Base-by-base conservation (phyloP, 768 basidiomycete species). In the Tylopilus rubrobrunneus region DNA sequence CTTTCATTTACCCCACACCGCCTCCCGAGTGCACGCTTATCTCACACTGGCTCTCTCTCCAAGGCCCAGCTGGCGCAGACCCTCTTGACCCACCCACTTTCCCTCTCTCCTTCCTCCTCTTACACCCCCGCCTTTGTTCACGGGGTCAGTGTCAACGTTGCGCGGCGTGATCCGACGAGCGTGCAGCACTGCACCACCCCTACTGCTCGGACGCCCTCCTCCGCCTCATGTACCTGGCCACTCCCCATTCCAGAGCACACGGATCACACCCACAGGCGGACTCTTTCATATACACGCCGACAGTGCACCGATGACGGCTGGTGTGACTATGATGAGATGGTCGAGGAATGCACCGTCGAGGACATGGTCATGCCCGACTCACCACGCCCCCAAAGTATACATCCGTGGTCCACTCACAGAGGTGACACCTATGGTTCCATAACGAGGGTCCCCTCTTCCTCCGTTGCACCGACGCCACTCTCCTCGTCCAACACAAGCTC, bases 61-160 rank as follows among this genome's bases (percentile, higher is more conserved):
- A 49, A 79, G 78, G 67, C 76, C 31, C 78, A 79, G 65, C 75
- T 79, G 17, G 62, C 74, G n/a, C 74, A 80, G 57, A 67, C 76
- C 12, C 67, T 79, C 33, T 65, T 73, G 45, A 58, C 64, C 9
- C 75, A 75, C 56, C 66, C 67, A 19, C 29, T 71, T 33, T 45
- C 60, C 61, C 43, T 67, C 28, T 41, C 62, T 58, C 48, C 53
- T 21, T 56, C 42, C 42, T 66, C 49, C 42, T 7, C 61, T 9
- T 67, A 57, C 39, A 23, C 53, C 2, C 17, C 59, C 11, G 17
- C 66, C 34, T 58, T 63, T 46, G 63, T 57, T 19, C 61, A 62
- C 39, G 54, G 63, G 7, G 49, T 61, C 40, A 59, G 57, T 48
- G 57, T 59, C 14, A 67, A 57, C 52, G 36, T 66, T 14, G 23